Base-by-base conservation (phyloP, 495 filamentous ascomycete species). In the Neurospora sp. region DNA sequence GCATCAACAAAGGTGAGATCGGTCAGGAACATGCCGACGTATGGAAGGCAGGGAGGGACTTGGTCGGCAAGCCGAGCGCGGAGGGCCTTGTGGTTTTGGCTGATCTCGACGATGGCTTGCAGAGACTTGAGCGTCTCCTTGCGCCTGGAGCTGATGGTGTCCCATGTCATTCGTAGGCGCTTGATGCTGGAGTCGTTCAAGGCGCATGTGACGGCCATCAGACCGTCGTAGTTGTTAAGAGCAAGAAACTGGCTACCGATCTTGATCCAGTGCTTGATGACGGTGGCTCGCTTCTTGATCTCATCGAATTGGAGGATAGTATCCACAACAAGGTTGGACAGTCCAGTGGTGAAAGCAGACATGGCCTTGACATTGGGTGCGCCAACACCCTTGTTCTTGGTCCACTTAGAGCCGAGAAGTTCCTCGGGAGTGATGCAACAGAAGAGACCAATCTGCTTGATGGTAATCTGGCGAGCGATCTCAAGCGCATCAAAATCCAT, bases 191-290 rank as follows among this genome's bases (percentile, higher is more conserved):
- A 97, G 69, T 92, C 93, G 80, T 96, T 95, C 69, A 99, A 81
- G 0, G 92, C 93, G 85, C 95, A 97, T 79, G 97, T 93, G 78
- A 99, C 97, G 14, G 95, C 94, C 93, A 97, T 97, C 49, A 98
- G 85, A 1, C 93, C 93, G 78, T 98, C 95, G 80, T 98, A 99
- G 83, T 99, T 99, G 82, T 94, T 92, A 9, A 99, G 86, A 74
- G 93, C 91, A 12, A 96, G 85, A 77, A 94, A 97, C 75, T 91
- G 92, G 79, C 91, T 90, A 2, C 93, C 92, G 75, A 98, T 92
- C 85, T 99, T 99, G 72, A 97, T 93, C 96, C 96, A 99, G 77
- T 98, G 94, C 85, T 99, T 98, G 85, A 99, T 96, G 66, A 94
- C 90, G 2, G 86, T 80, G 3, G 96, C 96, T 41, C 96, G 90